Conservation (phyloP, 2,329 filamentous ascomycete genomes). For the Xylaria sp. region DNA sequence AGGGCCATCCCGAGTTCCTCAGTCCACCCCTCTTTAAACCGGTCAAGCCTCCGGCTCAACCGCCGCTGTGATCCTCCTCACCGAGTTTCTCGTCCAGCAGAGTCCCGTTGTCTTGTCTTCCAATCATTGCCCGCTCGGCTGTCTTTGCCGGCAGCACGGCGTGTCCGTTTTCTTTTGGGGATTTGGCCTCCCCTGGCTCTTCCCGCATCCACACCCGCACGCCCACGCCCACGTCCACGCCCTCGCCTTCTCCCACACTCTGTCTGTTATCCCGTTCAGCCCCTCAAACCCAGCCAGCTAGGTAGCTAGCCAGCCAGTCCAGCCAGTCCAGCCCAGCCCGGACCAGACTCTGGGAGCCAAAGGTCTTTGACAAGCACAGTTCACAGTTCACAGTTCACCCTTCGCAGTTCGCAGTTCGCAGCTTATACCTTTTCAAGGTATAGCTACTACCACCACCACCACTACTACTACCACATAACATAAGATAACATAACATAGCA, state of each 20-base stretch:
- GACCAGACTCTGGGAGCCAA: constrained; percentile 36
- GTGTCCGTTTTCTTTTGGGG: constrained; percentile 42
- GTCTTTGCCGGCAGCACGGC: constrained; percentile 44
- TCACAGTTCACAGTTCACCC: background rate
- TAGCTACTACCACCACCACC: too few relatives aligned
- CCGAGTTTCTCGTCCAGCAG: constrained; percentile 46
- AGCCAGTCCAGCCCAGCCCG: constrained; percentile 31
- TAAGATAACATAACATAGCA: constrained; percentile 13
- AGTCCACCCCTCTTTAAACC: constrained; percentile 50
- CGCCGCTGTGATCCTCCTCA: constrained; percentile 47
- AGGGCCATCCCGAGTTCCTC: constrained; percentile 39
- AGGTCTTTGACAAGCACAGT: constrained; percentile 27
- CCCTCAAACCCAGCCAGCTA: constrained; percentile 11
- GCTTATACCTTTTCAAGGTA: too few relatives aligned
- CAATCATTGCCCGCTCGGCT: constrained; percentile 47
- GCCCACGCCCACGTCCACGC: constrained; percentile 31
- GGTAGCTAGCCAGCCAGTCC: constrained; percentile 13
- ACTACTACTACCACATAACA: constrained; percentile 3
- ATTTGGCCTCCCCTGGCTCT: constrained; percentile 42
- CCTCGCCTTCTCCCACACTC: constrained; percentile 28
- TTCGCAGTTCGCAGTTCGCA: too few relatives aligned
- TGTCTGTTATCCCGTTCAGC: constrained; percentile 25
- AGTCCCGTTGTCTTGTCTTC: constrained; percentile 43
- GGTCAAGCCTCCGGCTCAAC: constrained; percentile 49
- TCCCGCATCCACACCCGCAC: constrained; percentile 39